Evolutionary conservation across 139 green algal genomes (phyloP).

Genomic region (Volvox africanus): DNA sequence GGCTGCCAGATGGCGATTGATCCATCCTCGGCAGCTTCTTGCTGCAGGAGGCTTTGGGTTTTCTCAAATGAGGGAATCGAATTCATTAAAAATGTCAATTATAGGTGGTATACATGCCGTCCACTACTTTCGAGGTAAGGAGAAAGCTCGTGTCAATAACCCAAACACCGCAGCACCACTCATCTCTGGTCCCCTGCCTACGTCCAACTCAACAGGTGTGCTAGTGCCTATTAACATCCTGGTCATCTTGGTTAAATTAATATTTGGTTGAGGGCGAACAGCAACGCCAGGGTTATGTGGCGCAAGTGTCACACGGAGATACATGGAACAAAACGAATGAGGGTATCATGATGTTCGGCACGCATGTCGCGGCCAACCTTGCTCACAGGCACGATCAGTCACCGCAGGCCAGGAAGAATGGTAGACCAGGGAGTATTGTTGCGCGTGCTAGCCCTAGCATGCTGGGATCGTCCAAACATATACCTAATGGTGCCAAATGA

Average conservation of each 20-base stretch:
- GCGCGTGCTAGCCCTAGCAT: too few relatives aligned
- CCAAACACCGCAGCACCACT: neutral
- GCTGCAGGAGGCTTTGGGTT: conserved; percentile 88
- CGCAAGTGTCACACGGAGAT: neutral
- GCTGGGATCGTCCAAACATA: too few relatives aligned
- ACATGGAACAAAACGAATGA: neutral
- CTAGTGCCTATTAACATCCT: conserved; percentile 47
- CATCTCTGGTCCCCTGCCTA: too few relatives aligned
- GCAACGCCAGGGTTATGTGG: neutral
- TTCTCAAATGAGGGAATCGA: conserved; percentile 75
- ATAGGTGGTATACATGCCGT: conserved; percentile 90
- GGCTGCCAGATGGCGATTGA: too few relatives aligned
- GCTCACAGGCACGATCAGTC: neutral
- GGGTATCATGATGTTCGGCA: neutral
- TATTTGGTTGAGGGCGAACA: conserved; percentile 43
- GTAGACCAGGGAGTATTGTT: too few relatives aligned
- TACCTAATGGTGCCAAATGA: too few relatives aligned
- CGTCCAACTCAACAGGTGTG: conserved; percentile 25
- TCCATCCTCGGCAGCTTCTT: neutral
- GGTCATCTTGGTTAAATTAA: conserved; percentile 52
- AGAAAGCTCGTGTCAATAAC: too few relatives aligned
- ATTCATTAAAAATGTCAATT: conserved; percentile 85
- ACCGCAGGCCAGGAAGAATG: too few relatives aligned
- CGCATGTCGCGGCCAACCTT: neutral
- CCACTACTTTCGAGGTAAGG: conserved; percentile 87